Evolutionary conservation across 2,329 filamentous ascomycete genomes (phyloP), one percentile per base, ranked within the genome.

Genomic region (Septoria linicola): DNA sequence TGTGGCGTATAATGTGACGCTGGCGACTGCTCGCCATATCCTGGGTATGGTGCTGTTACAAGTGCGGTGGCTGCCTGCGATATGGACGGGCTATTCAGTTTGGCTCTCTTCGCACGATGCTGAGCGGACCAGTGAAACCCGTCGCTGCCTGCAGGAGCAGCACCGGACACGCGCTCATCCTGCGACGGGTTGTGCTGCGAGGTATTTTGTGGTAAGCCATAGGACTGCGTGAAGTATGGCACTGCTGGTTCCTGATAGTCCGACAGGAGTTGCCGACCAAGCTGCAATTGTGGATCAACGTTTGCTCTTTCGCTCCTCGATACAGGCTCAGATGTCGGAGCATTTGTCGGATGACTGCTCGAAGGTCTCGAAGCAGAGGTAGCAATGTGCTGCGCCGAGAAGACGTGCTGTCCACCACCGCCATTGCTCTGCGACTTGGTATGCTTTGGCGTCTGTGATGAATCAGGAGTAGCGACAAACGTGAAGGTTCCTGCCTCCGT

Each of bases 1-100:
- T 72, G 73, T 17, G 73, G 51, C 11, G 55, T 60, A 13, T 21
- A 17, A 20, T 47, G 30, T 8, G 63, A 64, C 23, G 65, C 64
- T 14, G 73, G 72, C 27, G 73, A 73, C 36, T 64, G 65, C 31
- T 70, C 61, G 19, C 70, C 65, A 13, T 58, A 58, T 7, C 49
- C 41, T 1, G 64, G 60, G 25, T 62, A 61, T 16, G 61, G 65
- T 14, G 60, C 59, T 11, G 44, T 36, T n/a, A n/a, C n/a, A n/a
- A n/a, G n/a, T n/a, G n/a, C n/a, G n/a, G n/a, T n/a, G n/a, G n/a
- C n/a, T n/a, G n/a, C n/a, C n/a, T n/a, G n/a, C n/a, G n/a, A n/a
- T n/a, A n/a, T n/a, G 6, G 46, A 35, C 20, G 59, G 45, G 30
- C 54, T 57, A 27, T 53, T 69, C 31, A 69, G 54, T 49, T 64